Evolutionary conservation across 306 rosid genomes (phyloP).

Genomic region (Cyamopsis tetragonoloba): DNA sequence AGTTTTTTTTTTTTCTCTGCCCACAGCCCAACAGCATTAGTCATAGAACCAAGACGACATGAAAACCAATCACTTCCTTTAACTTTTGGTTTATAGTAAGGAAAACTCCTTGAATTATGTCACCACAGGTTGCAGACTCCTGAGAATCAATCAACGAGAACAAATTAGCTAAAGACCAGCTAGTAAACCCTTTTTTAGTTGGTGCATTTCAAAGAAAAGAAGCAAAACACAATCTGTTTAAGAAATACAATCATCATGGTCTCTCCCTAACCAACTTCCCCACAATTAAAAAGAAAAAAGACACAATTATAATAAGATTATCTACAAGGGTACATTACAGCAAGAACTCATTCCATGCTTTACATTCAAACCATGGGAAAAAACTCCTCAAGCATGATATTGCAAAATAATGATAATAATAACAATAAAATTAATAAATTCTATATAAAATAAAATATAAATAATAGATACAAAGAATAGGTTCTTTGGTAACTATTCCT

Average conservation of each 20-base stretch:
- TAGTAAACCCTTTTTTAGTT: neutral
- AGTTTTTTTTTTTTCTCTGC: neutral
- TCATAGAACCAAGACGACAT: constrained; percentile 6
- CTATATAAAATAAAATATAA: neutral
- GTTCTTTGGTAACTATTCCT: neutral
- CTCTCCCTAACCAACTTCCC: neutral
- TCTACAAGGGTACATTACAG: neutral
- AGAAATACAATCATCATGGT: neutral
- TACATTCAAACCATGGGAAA: neutral
- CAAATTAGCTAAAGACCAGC: constrained; percentile 23
- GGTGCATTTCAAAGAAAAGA: neutral
- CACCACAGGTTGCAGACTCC: constrained; percentile 32
- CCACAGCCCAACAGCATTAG: neutral
- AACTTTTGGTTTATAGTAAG: constrained; percentile 11
- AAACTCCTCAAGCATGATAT: neutral
- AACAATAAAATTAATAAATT: neutral
- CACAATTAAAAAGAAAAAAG: neutral
- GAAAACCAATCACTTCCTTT: neutral
- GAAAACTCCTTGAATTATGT: constrained; percentile 5
- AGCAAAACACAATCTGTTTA: neutral
- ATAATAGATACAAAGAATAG: neutral
- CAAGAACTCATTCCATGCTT: neutral
- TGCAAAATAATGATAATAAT: neutral
- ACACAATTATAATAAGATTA: neutral
- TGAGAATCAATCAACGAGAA: constrained; percentile 38